Evolutionary conservation across 345 rosid genomes (phyloP).

Genomic region (Syzygium aqueum): DNA sequence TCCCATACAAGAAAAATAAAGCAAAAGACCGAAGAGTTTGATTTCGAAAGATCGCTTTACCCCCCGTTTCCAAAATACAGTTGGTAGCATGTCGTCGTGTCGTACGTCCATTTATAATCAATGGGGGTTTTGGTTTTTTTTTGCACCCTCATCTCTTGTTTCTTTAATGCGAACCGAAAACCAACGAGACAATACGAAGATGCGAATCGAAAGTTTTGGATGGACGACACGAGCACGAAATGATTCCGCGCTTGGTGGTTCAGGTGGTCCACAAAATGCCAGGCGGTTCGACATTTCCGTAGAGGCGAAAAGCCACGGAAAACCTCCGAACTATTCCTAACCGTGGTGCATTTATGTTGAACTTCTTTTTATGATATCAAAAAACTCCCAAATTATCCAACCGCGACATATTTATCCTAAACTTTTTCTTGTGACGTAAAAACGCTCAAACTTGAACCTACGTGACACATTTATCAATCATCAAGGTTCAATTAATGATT

Average conservation of each 20-base stretch:
- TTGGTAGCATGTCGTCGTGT: no score
- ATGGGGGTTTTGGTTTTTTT: not conserved
- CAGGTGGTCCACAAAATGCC: not conserved
- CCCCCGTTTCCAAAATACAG: not conserved
- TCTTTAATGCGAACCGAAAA: not conserved
- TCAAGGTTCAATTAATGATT: no score
- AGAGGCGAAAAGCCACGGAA: no score
- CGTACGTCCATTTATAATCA: not conserved
- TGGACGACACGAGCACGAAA: not conserved
- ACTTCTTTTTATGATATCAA: no score
- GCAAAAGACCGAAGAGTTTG: not conserved
- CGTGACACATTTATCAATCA: no score
- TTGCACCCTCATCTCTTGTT: not conserved
- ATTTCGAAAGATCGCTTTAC: not conserved
- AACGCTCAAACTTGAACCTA: no score
- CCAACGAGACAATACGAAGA: not conserved
- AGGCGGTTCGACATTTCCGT: no score
- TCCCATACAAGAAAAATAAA: not conserved
- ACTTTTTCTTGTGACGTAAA: no score
- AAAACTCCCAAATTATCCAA: no score
- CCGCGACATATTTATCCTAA: no score
- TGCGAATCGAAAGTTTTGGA: not conserved
- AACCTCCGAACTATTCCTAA: no score
- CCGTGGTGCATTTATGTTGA: no score
- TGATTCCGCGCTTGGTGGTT: not conserved